These are phyloP conservation scores for Isabelozyma gotoi DNA, from an alignment of 805 yeast genomes.

Conservation along the genomic window DNA sequence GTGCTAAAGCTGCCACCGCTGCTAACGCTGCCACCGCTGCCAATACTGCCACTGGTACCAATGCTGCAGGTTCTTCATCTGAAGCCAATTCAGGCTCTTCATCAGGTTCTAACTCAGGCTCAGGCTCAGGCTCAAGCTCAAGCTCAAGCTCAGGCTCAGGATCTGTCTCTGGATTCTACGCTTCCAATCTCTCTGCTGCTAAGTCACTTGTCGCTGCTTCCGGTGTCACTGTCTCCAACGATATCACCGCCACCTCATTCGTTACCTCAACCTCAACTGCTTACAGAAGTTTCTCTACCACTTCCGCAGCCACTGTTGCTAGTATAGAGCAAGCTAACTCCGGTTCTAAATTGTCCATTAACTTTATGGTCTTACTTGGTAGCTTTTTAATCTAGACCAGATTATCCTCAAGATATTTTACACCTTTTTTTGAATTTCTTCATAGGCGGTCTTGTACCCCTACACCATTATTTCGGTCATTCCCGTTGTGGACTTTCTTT, in stretches of 20 bases:
- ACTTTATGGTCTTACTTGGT: not conserved
- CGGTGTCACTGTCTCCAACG: no score
- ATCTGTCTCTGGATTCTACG: constrained; percentile 1
- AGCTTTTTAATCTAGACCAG: not conserved
- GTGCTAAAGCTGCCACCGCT: not conserved
- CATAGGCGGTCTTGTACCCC: no score
- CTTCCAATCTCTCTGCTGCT: not conserved
- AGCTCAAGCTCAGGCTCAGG: constrained; percentile 2
- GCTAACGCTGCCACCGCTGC: not conserved
- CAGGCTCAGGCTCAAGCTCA: constrained; percentile 1
- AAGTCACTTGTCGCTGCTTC: no score
- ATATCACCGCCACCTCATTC: not conserved
- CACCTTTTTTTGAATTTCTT: no score
- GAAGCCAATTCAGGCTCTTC: constrained; percentile 1
- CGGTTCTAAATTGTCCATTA: not conserved
- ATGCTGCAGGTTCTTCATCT: constrained; percentile 1
- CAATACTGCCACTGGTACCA: not conserved
- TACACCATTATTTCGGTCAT: no score
- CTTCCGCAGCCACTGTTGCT: not conserved
- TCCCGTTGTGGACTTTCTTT: no score
- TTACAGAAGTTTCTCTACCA: not conserved
- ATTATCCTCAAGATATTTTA: no score
- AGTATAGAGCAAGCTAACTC: not conserved
- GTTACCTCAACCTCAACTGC: not conserved
- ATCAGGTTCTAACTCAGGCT: constrained; percentile 1